Conservation (phyloP, 371 early-diverging fungal genomes). For the Rhizomucor miehei region DNA sequence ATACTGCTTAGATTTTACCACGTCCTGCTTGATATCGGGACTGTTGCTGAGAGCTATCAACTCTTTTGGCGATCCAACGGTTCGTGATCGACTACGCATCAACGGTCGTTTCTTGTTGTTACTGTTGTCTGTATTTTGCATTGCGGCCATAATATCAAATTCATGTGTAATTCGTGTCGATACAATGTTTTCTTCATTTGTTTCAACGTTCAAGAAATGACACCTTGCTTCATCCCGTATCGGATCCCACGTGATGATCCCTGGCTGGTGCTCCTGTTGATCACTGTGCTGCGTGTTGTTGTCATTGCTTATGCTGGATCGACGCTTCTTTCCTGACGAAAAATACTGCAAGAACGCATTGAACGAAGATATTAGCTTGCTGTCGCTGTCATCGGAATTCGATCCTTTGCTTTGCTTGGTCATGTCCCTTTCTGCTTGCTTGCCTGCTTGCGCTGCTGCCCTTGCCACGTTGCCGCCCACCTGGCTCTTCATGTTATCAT, state of each 20-base stretch:
- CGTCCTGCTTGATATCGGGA: not conserved
- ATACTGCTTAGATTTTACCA: no score
- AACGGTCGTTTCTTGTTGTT: not conserved
- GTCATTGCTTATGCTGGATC: not conserved
- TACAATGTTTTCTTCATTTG: no score
- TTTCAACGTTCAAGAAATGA: not conserved
- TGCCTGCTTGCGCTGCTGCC: no score
- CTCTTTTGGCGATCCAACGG: not conserved
- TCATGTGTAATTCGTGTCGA: no score
- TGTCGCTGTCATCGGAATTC: not conserved
- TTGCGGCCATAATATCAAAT: no score
- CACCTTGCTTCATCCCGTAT: conserved; percentile 21
- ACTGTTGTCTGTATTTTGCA: not conserved
- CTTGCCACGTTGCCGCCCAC: not conserved
- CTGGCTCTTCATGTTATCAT: not conserved
- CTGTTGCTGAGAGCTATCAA: conserved; percentile 13
- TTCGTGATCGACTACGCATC: not conserved
- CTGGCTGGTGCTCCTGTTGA: conserved; percentile 5
- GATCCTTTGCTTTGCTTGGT: not conserved
- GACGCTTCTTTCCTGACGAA: not conserved
- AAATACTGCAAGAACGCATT: conserved; percentile 15
- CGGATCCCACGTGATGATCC: conserved; percentile 34
- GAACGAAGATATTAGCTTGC: conserved; percentile 20
- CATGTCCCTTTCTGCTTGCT: not conserved
- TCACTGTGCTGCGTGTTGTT: not conserved